A percentile compares a stretch with the other conserved stretches of the same genome.
Evolutionary conservation across 192 early-diverging fungal genomes (phyloP).

Genomic region (Coemansia sp.): DNA sequence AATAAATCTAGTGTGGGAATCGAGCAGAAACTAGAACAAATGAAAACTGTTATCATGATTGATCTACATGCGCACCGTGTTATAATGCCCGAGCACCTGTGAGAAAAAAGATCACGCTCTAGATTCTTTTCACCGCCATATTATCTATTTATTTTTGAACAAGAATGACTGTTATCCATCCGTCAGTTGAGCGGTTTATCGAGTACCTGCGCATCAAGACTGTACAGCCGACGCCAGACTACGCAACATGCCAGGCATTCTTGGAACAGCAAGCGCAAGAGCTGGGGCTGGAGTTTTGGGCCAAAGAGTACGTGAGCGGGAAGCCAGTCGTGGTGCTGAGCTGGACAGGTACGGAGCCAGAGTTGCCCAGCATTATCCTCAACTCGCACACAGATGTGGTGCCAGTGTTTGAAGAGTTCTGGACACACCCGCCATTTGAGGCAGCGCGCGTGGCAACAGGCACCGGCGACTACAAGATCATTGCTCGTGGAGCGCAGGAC

Average conservation of each 20-base stretch:
- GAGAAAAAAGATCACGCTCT: no score
- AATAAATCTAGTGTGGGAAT: background rate
- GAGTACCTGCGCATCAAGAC: conserved; percentile 85
- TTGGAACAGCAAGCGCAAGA: conserved; percentile 68
- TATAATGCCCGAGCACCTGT: background rate
- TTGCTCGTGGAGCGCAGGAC: conserved; percentile 84
- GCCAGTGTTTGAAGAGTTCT: conserved; percentile 75
- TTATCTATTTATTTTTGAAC: background rate
- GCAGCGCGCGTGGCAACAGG: conserved; percentile 59
- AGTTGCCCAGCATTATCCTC: conserved; percentile 64
- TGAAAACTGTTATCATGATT: background rate
- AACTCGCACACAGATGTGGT: conserved; percentile 92
- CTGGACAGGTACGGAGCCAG: conserved; percentile 61
- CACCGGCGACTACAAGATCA: conserved; percentile 64
- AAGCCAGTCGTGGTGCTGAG: conserved; percentile 76
- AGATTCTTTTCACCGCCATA: background rate
- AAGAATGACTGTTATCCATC: background rate
- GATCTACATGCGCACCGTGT: background rate
- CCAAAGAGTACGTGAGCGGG: conserved; percentile 57
- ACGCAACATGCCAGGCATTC: conserved; percentile 61
- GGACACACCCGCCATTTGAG: conserved; percentile 76
- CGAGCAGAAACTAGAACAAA: no score
- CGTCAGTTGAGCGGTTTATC: conserved; percentile 60
- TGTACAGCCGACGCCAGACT: conserved; percentile 82
- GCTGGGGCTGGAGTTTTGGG: conserved; percentile 60